Conservation (phyloP, 2,329 filamentous ascomycete genomes). For the Aspergillaceae sp. region DNA sequence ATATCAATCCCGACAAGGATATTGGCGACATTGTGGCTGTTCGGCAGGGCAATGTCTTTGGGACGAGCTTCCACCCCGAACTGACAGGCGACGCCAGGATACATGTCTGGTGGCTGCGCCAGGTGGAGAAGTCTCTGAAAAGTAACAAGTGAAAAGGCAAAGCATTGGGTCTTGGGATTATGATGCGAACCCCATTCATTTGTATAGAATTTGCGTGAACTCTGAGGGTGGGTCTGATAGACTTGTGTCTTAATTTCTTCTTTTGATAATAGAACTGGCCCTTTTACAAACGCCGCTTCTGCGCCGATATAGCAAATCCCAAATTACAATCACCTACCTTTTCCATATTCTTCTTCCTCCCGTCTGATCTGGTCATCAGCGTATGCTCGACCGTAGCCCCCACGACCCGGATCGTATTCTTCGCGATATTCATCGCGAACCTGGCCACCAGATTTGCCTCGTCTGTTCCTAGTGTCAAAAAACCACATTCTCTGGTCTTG, state of each 20-base stretch:
- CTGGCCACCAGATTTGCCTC: constrained; percentile 91
- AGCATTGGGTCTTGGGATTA: not conserved
- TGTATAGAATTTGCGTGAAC: constrained; percentile 10
- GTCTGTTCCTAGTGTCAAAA: constrained; percentile 33
- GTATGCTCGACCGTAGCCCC: constrained; percentile 75
- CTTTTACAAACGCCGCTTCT: constrained; percentile 27
- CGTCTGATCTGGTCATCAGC: constrained; percentile 52
- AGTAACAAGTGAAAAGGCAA: constrained; percentile 15
- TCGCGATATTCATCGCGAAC: constrained; percentile 96
- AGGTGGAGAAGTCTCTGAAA: constrained; percentile 47
- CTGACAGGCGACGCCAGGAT: constrained; percentile 80
- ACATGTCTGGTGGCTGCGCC: constrained; percentile 84
- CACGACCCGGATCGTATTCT: constrained; percentile 90
- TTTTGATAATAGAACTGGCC: constrained; percentile 20
- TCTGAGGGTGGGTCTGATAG: constrained; percentile 17
- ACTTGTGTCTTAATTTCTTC: constrained; percentile 12
- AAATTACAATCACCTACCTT: constrained; percentile 39
- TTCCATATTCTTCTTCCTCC: constrained; percentile 53
- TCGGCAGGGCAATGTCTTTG: constrained; percentile 81
- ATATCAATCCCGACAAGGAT: constrained; percentile 33
- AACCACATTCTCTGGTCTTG: not conserved
- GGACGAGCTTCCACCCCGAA: constrained; percentile 93
- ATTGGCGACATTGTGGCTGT: constrained; percentile 76
- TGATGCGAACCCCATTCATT: not conserved
- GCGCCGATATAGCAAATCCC: constrained; percentile 13